Evolutionary conservation across 305 asterid species (phyloP).

Genomic region (Caryopteris hybrid): DNA sequence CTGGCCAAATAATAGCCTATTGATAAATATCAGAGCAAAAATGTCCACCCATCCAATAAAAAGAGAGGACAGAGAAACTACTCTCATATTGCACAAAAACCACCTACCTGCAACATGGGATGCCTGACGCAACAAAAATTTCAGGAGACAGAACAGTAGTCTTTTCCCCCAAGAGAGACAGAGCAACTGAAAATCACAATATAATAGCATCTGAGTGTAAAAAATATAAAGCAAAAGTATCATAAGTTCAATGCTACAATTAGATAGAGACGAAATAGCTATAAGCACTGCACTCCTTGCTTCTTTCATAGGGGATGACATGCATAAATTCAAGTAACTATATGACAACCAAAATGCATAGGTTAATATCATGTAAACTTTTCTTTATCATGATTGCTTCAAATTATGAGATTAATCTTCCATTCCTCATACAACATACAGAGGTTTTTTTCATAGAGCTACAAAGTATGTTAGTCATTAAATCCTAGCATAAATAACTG

Average conservation of each 20-base stretch:
- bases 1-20: conserved; percentile 3
- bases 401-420: background rate
- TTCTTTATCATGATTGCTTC: background rate
- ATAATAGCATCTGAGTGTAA: conserved; percentile 24
- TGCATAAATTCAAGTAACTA: background rate
- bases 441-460: background rate
- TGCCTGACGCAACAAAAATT: conserved; percentile 63
- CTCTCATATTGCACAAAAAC: conserved; percentile 4
- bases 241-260: background rate
- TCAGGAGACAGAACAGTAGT: conserved; percentile 93
- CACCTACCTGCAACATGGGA: conserved; percentile 95
- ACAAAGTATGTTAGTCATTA: background rate
- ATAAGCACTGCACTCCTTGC: background rate
- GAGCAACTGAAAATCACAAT: conserved; percentile 69
- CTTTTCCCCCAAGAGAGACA: conserved; percentile 87
- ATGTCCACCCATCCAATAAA: conserved; percentile 8
- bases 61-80: conserved; percentile 4
- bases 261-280: background rate
- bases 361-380: background rate
- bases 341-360: background rate
- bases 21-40: conserved; percentile 5
- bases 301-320: background rate
- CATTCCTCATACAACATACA: background rate
- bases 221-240: conserved; percentile 11
- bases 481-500: background rate